phyloP scores from a whole-genome alignment of 345 rosid genomes.

The Anacardium occidentale region DNA sequence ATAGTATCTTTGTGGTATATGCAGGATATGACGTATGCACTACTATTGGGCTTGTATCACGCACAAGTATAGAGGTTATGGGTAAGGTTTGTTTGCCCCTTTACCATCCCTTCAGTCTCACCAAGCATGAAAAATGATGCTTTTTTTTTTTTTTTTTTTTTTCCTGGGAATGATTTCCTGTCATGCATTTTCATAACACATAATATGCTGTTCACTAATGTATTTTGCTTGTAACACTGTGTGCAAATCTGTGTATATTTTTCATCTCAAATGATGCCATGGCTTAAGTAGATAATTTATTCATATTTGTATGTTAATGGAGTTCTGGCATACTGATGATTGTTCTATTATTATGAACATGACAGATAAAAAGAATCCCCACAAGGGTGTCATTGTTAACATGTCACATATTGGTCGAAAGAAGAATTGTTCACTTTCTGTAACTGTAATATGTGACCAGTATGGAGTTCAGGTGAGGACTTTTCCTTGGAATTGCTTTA shows the following conservation, averaged over 20 bases:
- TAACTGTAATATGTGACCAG: conserved; percentile 71
- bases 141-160: not conserved
- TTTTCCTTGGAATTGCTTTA: conserved; percentile 25
- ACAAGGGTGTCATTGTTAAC: conserved; percentile 72
- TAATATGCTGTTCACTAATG: not conserved
- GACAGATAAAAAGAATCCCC: conserved; percentile 72
- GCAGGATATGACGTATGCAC: conserved; percentile 89
- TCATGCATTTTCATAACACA: not conserved
- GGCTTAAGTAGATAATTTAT: not conserved
- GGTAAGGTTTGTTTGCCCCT: conserved; percentile 44
- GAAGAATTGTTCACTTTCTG: conserved; percentile 72
- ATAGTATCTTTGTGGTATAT: conserved; percentile 22
- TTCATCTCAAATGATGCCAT: conserved; percentile 5
- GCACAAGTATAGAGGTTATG: conserved; percentile 44
- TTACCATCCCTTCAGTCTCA: not conserved
- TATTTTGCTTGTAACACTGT: not conserved
- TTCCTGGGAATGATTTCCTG: conserved; percentile 1
- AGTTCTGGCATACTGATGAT: conserved; percentile 25
- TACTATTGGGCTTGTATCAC: conserved; percentile 59
- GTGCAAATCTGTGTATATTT: not conserved
- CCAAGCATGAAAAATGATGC: not conserved
- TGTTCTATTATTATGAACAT: conserved; percentile 20
- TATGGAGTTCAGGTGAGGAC: conserved; percentile 59
- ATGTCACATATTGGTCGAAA: conserved; percentile 47
- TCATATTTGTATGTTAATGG: not conserved